Evolutionary conservation across 257 asterid species (phyloP).

Genomic region (Primulina eburnea): DNA sequence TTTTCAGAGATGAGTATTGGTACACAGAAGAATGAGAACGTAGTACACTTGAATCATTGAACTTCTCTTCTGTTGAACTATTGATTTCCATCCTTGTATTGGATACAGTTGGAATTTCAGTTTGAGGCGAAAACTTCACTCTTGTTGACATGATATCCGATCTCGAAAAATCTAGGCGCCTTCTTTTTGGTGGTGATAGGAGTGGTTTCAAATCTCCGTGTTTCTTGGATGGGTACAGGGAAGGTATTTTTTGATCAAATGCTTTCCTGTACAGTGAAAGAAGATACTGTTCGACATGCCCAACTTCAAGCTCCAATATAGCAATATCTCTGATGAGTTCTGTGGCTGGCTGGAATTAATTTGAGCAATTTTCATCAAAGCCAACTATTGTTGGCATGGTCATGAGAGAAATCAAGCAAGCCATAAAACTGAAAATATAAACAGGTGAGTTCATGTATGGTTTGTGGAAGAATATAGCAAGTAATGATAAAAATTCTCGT

Average conservation of each 20-base stretch:
- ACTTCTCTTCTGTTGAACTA: slow-evolving; percentile 52
- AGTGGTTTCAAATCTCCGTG: slow-evolving; percentile 31
- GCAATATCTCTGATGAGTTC: slow-evolving; percentile 63
- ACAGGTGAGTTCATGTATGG: background rate
- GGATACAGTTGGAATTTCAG: slow-evolving; percentile 31
- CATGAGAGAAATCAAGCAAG: background rate
- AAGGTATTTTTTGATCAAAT: slow-evolving; percentile 50
- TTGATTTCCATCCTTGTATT: slow-evolving; percentile 37
- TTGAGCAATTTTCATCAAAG: slow-evolving; percentile 6
- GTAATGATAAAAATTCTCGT: background rate
- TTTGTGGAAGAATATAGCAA: background rate
- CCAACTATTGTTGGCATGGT: background rate
- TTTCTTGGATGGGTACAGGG: slow-evolving; percentile 40
- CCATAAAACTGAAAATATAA: background rate
- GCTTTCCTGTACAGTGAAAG: slow-evolving; percentile 62
- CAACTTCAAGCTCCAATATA: slow-evolving; percentile 57
- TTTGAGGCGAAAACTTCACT: slow-evolving; percentile 32
- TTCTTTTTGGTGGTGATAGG: slow-evolving; percentile 60
- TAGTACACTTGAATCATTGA: slow-evolving; percentile 50
- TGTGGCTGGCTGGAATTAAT: slow-evolving; percentile 48
- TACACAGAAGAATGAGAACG: slow-evolving; percentile 83
- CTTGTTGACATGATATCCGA: slow-evolving; percentile 43
- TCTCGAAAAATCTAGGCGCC: slow-evolving; percentile 68
- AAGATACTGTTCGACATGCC: slow-evolving; percentile 63
- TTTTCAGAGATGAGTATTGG: slow-evolving; percentile 48